These are phyloP conservation scores for Pterocarpus santalinus DNA, from an alignment of 306 rosid genomes.

Conservation along the genomic window DNA sequence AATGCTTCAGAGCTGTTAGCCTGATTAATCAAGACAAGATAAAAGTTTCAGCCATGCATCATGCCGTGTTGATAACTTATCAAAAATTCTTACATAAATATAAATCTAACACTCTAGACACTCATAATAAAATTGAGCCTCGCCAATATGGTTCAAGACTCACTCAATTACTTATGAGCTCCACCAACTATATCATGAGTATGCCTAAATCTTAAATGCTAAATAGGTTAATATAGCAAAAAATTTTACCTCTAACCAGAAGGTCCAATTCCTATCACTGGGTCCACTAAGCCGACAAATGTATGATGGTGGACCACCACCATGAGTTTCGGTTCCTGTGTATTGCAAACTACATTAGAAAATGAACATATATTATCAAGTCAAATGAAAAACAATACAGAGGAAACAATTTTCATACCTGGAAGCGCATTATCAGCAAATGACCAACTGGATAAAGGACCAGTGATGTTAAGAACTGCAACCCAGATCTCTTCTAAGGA, in stretches of 20 bases:
- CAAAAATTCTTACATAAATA: no score
- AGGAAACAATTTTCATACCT: slow-evolving; percentile 58
- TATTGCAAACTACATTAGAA: slow-evolving; percentile 30
- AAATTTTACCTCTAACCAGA: slow-evolving; percentile 89
- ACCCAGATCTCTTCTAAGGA: slow-evolving; percentile 95
- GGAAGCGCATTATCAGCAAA: slow-evolving; percentile 85
- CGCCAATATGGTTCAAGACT: no score
- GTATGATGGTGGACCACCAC: slow-evolving; percentile 81
- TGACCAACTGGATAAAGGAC: slow-evolving; percentile 98
- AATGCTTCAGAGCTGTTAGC: slow-evolving; percentile 70
- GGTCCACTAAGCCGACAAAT: slow-evolving; percentile 86
- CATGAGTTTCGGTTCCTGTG: slow-evolving; percentile 70
- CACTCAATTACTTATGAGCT: no score
- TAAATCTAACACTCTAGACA: neutral
- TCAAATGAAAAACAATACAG: slow-evolving; percentile 15
- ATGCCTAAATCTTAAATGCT: neutral
- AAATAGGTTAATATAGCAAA: slow-evolving; percentile 21
- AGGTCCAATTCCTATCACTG: slow-evolving; percentile 79
- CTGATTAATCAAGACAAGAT: slow-evolving; percentile 53
- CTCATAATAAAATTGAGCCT: neutral
- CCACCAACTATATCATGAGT: no score
- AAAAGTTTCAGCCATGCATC: neutral
- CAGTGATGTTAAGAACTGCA: slow-evolving; percentile 89
- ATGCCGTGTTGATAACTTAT: neutral
- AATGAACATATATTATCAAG: slow-evolving; percentile 34